Conservation (phyloP, 2,329 filamentous ascomycete species). For the Botrytis hyacinthi region DNA sequence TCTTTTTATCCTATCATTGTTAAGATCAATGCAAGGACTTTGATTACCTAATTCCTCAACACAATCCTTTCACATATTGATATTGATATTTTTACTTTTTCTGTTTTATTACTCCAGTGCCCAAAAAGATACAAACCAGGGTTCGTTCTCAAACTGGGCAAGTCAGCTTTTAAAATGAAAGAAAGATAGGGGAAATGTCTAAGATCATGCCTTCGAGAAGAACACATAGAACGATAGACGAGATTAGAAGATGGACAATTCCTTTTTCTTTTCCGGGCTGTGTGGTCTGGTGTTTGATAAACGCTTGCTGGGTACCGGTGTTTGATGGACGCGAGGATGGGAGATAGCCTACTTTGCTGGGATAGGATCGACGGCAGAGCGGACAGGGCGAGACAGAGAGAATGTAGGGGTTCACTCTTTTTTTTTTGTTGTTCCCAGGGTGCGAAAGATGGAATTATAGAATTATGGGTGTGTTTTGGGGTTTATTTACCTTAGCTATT, state of each 20-base stretch:
- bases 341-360: not conserved
- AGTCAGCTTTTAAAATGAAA: not conserved
- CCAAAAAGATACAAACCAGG: not conserved
- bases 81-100: not conserved
- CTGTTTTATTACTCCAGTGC: not conserved
- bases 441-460: not conserved
- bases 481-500: not conserved
- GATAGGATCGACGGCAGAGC: not conserved
- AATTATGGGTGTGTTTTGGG: not conserved
- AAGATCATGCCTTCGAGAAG: conserved; percentile 7
- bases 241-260: not conserved
- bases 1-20: not conserved
- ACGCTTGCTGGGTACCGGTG: not conserved
- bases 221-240: not conserved
- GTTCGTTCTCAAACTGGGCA: not conserved
- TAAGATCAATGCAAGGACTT: not conserved
- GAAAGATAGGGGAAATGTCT: not conserved
- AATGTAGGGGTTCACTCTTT: not conserved
- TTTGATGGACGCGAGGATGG: not conserved
- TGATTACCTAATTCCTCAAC: not conserved
- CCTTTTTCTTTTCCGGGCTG: not conserved
- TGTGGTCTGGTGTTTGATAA: not conserved
- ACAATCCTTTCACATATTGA: not conserved
- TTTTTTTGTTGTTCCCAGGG: not conserved
- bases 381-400: not conserved